Percentiles rank a stretch among this genome's conserved stretches.
Evolutionary conservation across 2,329 filamentous ascomycete genomes (phyloP).

Genomic region (Pseudopyrenochaeta lycopersici): DNA sequence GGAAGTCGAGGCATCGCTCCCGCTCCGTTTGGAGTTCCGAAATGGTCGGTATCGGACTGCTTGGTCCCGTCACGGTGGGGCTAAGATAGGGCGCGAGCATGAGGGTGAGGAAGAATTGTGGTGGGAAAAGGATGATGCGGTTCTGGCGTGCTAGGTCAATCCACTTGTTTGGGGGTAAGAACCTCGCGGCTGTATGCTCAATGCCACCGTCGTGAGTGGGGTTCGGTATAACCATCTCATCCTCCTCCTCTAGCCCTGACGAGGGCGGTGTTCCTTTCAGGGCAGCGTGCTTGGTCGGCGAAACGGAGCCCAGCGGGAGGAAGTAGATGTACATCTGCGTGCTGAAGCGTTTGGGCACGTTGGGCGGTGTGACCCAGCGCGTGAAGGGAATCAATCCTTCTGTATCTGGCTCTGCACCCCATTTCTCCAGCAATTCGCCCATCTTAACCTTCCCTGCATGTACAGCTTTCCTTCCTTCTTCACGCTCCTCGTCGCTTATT

Average conservation of each 20-base stretch:
- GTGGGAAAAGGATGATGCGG: slow-evolving; percentile 86
- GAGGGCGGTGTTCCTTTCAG: slow-evolving; percentile 44
- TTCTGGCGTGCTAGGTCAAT: slow-evolving; percentile 68
- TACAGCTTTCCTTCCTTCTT: slow-evolving; percentile 72
- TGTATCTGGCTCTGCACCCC: slow-evolving; percentile 71
- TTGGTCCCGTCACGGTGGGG: slow-evolving; percentile 37
- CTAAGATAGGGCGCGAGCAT: slow-evolving; percentile 65
- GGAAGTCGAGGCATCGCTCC: slow-evolving; percentile 53
- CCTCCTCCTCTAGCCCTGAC: slow-evolving; percentile 34
- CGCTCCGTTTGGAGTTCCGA: slow-evolving; percentile 53
- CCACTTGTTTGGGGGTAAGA: slow-evolving; percentile 76
- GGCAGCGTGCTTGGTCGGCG: slow-evolving; percentile 40
- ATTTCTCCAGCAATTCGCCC: slow-evolving; percentile 66
- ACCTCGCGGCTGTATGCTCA: slow-evolving; percentile 79
- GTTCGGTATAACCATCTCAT: slow-evolving; percentile 69
- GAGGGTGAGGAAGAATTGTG: slow-evolving; percentile 79
- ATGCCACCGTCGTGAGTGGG: slow-evolving; percentile 76
- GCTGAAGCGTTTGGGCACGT: slow-evolving; percentile 79
- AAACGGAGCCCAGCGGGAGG: slow-evolving; percentile 66
- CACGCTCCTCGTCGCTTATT: slow-evolving; percentile 67
- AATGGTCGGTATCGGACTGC: slow-evolving; percentile 32
- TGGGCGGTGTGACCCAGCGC: slow-evolving; percentile 85
- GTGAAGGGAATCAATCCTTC: slow-evolving; percentile 82
- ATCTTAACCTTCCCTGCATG: slow-evolving; percentile 75
- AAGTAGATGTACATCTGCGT: slow-evolving; percentile 98